Base-by-base conservation (phyloP, 1,139 yeast genomes). In the Waltiozyma sp. region DNA sequence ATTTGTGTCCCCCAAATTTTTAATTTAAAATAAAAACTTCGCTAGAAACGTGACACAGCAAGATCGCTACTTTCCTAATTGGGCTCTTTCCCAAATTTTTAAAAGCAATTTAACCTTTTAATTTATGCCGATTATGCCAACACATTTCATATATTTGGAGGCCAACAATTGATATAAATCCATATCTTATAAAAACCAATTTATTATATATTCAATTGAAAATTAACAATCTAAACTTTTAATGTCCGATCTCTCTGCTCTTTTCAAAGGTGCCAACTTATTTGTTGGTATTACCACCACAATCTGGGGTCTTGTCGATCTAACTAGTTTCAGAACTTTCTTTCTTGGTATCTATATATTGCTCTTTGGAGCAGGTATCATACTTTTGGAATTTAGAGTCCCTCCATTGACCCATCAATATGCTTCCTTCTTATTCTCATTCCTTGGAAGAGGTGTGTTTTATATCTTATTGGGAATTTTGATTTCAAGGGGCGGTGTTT, bases 351-450 rank as follows among this genome's bases (percentile, higher is more conserved):
- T 62, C 77, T 38, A 65, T 75, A 44, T 87, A 82, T 5, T 48
- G 76, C 21, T 78, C 70, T 58, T 68, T 76, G 43, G 69, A 76
- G 66, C 64, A 1, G 69, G 66, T 11, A 70, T 81, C 45, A 77
- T 77, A 3, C 62, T 69, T 37, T 65, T 81, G 44, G 89, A 82
- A 57, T 80, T 80, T 57, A 67, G 72, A 51, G 75, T 78, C 41
- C 86, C 86, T 4, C 74, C 85, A 2, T 75, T 77, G 51, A 75
- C 88, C 10, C 72, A 77, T 52, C 72, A 76, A 14, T 86, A 80
- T 58, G 91, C 83, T 18, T 83, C 94, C 2, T 87, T 88, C 56
- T 67, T 84, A 52, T 84, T 83, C 60, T 84, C 94, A 15, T 87
- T 87, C 57, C 63, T 84, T 16, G 96, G 96, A 5, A 73, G 96